Base-by-base conservation (phyloP, 805 yeast species). In the Cyberlindnera lachancei region DNA sequence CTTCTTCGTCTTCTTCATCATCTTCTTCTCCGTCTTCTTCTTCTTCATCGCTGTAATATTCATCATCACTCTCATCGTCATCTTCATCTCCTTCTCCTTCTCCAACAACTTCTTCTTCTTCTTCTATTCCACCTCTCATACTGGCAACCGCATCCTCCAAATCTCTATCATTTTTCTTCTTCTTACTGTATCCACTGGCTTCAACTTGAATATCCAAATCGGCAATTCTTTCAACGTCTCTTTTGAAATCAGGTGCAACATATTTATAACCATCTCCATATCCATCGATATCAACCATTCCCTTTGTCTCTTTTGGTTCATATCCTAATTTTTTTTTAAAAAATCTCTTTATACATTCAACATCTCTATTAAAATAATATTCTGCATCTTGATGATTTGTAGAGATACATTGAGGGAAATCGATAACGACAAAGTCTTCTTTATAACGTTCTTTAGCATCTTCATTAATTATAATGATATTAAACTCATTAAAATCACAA, bases 351-450 rank as follows among this genome's bases (percentile, higher is more conserved):
- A 92, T 78, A 57, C 97, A 88, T 36, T 85, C 83, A 16, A 92
- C 94, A 59, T 92, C 99, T 61, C 99, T 72, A 46, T 84, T 75
- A 58, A 92, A 92, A 56, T 85, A 88, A 36, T 68, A 72, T 41
- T 79, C 79, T 6, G 97, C 96, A 54, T 92, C 96, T 4, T 65
- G 68, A 53, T 92, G 99, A 44, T 82, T 88, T 28, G 84, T 83
- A 15, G 96, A 85, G 13, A 92, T 82, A 74, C 96, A 90, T 59
- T 92, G 99, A 4, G 99, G 99, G 66, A 92, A 92, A 67, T 92
- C 99, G 49, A 92, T 90, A 18, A 92, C 95, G 15, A 88, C 80
- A 48, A 87, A 85, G 30, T 84, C 92, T 26, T 62, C 59, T 34
- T 77, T 84, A 36, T 59, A 61, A 14, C 66, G 51, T 25, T 55